phyloP scores from a whole-genome alignment of 805 yeast genomes.

The Candida coquimbonensis region DNA sequence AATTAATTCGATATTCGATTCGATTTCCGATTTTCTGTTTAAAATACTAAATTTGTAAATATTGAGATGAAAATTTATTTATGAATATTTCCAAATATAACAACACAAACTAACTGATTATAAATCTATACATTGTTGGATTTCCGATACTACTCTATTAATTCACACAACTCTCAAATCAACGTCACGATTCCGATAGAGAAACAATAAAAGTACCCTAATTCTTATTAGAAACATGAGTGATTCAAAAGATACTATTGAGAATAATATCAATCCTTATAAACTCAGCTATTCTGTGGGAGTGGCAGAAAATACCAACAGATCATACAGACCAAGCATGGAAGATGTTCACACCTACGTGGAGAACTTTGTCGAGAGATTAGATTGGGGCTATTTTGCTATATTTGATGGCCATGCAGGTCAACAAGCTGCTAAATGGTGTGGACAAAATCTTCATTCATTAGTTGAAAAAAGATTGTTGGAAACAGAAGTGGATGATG shows the following conservation, averaged over 20 bases:
- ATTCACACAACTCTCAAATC: too few relatives aligned
- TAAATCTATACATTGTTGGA: too few relatives aligned
- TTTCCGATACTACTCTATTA: too few relatives aligned
- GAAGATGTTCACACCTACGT: slow-evolving; percentile 94
- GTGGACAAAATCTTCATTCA: slow-evolving; percentile 78
- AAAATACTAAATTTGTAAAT: too few relatives aligned
- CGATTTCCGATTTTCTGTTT: background rate
- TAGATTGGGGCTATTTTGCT: slow-evolving; percentile 94
- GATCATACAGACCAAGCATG: slow-evolving; percentile 79
- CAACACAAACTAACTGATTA: background rate
- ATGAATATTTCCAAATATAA: background rate
- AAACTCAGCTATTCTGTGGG: slow-evolving; percentile 76
- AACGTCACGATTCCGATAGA: too few relatives aligned
- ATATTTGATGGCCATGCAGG: slow-evolving; percentile 98
- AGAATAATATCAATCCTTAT: slow-evolving; percentile 11
- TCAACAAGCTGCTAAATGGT: slow-evolving; percentile 86
- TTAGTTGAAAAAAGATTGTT: slow-evolving; percentile 54
- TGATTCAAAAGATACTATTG: slow-evolving; percentile 1
- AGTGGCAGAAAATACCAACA: slow-evolving; percentile 84
- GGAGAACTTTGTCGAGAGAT: slow-evolving; percentile 83
- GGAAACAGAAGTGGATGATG: slow-evolving; percentile 40
- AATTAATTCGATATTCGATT: background rate
- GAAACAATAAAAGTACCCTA: too few relatives aligned
- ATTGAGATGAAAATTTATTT: background rate
- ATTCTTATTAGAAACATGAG: background rate